These are phyloP conservation scores for Trichoderma simmonsii DNA, from an alignment of 2,329 filamentous ascomycete species.

Conservation along the genomic window DNA sequence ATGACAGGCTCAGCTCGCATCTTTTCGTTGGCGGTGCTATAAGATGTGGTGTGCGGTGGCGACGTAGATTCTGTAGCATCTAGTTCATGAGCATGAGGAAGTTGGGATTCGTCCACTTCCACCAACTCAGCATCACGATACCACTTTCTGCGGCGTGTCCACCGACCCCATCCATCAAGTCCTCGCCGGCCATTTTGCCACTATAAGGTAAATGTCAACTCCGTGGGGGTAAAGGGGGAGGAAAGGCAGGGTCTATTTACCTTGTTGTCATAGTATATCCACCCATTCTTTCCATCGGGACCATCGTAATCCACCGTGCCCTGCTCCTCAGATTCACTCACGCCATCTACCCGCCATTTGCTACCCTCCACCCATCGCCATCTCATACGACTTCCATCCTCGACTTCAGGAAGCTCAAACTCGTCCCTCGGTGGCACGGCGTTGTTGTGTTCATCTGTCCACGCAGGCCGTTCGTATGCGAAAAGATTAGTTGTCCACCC, in stretches of 20 bases:
- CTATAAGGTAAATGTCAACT: constrained; percentile 39
- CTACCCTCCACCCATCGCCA: constrained; percentile 81
- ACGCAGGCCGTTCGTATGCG: constrained; percentile 82
- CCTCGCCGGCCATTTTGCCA: constrained; percentile 87
- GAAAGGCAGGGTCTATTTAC: constrained; percentile 41
- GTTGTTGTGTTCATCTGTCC: constrained; percentile 96
- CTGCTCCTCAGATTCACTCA: constrained; percentile 52
- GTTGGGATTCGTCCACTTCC: constrained; percentile 53
- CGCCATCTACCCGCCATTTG: constrained; percentile 83
- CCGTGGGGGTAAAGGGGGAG: neutral
- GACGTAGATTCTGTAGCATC: constrained; percentile 29
- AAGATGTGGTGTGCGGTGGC: constrained; percentile 29
- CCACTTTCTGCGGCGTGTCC: constrained; percentile 93
- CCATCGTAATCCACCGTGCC: constrained; percentile 49
- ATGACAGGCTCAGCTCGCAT: constrained; percentile 31
- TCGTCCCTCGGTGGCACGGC: constrained; percentile 70
- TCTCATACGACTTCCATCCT: constrained; percentile 54
- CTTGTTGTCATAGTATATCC: constrained; percentile 99
- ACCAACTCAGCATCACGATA: constrained; percentile 94
- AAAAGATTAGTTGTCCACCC: constrained; percentile 93
- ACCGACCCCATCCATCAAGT: constrained; percentile 87
- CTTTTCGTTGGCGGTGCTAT: constrained; percentile 38
- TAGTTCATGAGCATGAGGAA: constrained; percentile 38
- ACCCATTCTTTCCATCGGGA: constrained; percentile 67
- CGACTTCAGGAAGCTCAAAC: constrained; percentile 60